Evolutionary conservation across 2,329 filamentous ascomycete genomes (phyloP), one percentile per base, ranked within the genome.

Genomic region (Cercospora sojina): DNA sequence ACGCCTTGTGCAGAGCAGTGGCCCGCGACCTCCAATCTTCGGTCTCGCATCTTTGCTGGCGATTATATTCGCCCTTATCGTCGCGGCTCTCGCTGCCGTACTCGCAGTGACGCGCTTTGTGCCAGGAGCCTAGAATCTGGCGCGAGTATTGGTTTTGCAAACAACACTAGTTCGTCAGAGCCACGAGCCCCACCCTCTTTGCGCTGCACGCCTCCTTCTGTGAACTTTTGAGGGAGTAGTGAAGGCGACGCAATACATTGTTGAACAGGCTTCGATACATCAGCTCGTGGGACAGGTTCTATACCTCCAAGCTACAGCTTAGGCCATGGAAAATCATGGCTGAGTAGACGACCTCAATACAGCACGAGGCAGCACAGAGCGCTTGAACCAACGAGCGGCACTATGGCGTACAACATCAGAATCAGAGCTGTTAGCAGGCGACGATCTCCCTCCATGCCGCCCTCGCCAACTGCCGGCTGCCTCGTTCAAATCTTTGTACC

Each of bases 1-100:
- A 13, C 64, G 65, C 16, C 64, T 78, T 16, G 67, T 72, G 27
- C 55, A 64, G 32, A 69, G 65, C 31, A 70, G 38, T 4, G 71
- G 38, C 3, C 35, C 63, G 32, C 65, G 75, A 32, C 74, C 74
- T 51, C 64, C 47, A 13, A 65, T 76, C 20, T 29, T 63, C n/a
- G 38, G 35, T 12, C 20, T 23, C 9, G 12, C 20, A n/a, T 47
- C n/a, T 12, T 32, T 63, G 41, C 18, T 53, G 27, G 41, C 27
- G 12, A 10, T 53, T 3, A 10, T 43, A 16, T 10, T 53, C 4
- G 47, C 59, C 27, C 9, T 57, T 20, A 3, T 62, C 10, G 1
- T 62, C 23, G 59, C 47, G n/a, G 31, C 31, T 3, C 10, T 62
- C 20, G 51, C 49, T 18, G 51, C 35, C 27, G 29, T 18, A 10